These are phyloP conservation scores for Coemansia sp. DNA, from an alignment of 192 early-diverging fungal species.

Conservation along the genomic window DNA sequence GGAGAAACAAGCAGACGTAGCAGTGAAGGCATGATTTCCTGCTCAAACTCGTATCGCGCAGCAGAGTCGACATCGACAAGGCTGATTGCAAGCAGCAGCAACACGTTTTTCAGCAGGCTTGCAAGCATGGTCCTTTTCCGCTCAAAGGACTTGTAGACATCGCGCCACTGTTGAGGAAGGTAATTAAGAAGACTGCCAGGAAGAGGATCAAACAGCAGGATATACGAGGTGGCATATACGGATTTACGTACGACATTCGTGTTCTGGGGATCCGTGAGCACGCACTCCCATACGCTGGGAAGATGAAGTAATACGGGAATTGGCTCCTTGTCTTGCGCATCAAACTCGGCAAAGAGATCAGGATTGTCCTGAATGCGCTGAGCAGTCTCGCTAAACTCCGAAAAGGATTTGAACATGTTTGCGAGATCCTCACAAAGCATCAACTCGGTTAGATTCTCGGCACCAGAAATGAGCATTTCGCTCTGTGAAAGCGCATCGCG, in stretches of 20 bases:
- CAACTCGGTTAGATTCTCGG: conserved; percentile 39
- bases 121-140: conserved; percentile 9
- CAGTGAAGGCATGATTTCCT: conserved; percentile 16
- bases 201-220: conserved; percentile 42
- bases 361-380: conserved; percentile 19
- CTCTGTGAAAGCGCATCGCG: conserved; percentile 25
- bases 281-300: conserved; percentile 23
- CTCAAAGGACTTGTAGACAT: conserved; percentile 25
- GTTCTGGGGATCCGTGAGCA: conserved; percentile 35
- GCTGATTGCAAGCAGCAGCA: conserved; percentile 21
- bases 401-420: conserved; percentile 17
- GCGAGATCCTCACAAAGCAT: conserved; percentile 40
- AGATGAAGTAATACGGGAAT: conserved; percentile 31
- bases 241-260: conserved; percentile 36
- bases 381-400: conserved; percentile 23
- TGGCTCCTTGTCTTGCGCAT: background rate
- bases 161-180: conserved; percentile 22
- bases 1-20: conserved; percentile 41
- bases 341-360: background rate
- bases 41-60: conserved; percentile 29
- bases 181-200: conserved; percentile 12
- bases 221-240: conserved; percentile 33
- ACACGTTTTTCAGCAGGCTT: conserved; percentile 16
- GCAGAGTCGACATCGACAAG: conserved; percentile 22
- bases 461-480: conserved; percentile 31